Conservation (phyloP, 208 protist genomes). For the Herpetomonas samuelpessoai region DNA sequence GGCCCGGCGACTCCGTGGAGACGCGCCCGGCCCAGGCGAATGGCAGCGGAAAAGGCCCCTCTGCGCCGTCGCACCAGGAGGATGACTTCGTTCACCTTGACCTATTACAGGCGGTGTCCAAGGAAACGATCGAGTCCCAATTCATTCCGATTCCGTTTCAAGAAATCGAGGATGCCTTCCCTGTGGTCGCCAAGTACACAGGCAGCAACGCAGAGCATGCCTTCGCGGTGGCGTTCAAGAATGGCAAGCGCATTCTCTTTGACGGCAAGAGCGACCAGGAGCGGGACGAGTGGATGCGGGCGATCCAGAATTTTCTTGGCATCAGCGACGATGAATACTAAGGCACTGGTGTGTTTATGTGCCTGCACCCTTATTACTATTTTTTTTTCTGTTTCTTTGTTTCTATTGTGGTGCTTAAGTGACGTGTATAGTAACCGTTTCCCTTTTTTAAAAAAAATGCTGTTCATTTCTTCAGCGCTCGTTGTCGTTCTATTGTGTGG, state of each 20-base stretch:
- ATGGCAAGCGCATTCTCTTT: slow-evolving; percentile 16
- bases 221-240: slow-evolving; percentile 19
- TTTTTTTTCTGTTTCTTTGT: slow-evolving; percentile 15
- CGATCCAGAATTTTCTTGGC: slow-evolving; percentile 16
- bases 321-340: slow-evolving; percentile 15
- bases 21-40: neutral
- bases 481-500: slow-evolving; percentile 4
- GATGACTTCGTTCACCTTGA: slow-evolving; percentile 11
- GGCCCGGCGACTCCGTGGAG: neutral
- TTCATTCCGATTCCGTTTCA: slow-evolving; percentile 15
- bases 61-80: slow-evolving; percentile 1
- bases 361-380: neutral
- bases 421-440: slow-evolving; percentile 7
- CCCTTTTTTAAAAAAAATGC: too few species aligned
- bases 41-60: neutral
- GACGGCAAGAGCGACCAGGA: slow-evolving; percentile 14
- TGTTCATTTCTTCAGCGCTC: slow-evolving; percentile 8
- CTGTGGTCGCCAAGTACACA: slow-evolving; percentile 17
- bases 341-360: too few species aligned
- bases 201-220: slow-evolving; percentile 14
- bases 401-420: slow-evolving; percentile 1
- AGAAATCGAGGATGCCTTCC: slow-evolving; percentile 19
- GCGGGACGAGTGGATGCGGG: slow-evolving; percentile 17
- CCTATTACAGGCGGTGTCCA: slow-evolving; percentile 14
- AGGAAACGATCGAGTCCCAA: slow-evolving; percentile 8